Evolutionary conservation across 768 basidiomycete genomes (phyloP), one percentile per base, ranked within the genome.

Genomic region (Collybia sordida): DNA sequence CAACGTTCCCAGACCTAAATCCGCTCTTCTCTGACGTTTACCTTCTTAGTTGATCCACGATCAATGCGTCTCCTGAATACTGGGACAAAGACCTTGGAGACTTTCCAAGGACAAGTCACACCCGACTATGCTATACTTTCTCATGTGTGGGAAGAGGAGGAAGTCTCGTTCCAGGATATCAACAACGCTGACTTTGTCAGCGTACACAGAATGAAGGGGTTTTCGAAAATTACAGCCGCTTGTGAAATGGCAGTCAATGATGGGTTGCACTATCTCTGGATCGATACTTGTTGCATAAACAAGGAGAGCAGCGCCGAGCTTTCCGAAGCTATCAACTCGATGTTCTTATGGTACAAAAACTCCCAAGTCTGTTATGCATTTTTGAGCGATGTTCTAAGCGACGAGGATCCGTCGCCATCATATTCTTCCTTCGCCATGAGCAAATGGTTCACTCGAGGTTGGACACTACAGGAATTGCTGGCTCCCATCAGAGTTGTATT

Each of bases 321-420:
- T 21, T 41, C 39, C 17, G 39, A 41, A 41, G 39, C 39, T 38
- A 38, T 38, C n/a, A n/a, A n/a, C n/a, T n/a, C n/a, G n/a, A n/a
- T n/a, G n/a, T n/a, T n/a, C n/a, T 4, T 23, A 21, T 41, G 39
- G 39, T 41, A 41, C 19, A 41, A 41, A 18, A 11, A 14, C 17
- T 41, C 19, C 12, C 19, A 18, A 5, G 19, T 41, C 39, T 41
- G 39, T 23, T 21, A 21, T 23, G 19, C 39, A 18, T 41, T 21
- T 23, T 23, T 41, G 11, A 21, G 19, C 39, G 39, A 41, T 41
- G 39, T 41, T 18, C 25, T 9, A 9, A 28, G 44, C 18, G 21
- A 17, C 44, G 19, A 28, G 31, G 39, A 21, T 23, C 18, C 18
- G 23, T 21, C 39, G 11, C 25, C 22, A 18, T 45, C n/a, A 27